Percentiles rank a stretch among this genome's conserved stretches.
Conservation (phyloP, 1,284 basidiomycete genomes). For the Cutaneotrichosporon cutaneum region DNA sequence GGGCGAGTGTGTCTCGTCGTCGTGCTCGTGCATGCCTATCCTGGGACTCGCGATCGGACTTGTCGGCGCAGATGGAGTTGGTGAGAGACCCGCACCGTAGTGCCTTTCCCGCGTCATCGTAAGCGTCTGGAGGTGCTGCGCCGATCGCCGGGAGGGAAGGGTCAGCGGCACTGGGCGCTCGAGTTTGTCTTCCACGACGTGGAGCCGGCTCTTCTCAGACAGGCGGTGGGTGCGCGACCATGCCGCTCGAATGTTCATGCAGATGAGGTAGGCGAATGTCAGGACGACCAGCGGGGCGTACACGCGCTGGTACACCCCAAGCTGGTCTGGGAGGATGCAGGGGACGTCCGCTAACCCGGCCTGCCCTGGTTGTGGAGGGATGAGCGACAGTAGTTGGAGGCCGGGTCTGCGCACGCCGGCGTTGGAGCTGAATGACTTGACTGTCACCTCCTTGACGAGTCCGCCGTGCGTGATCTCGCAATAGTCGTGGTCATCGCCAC, state of each 20-base stretch:
- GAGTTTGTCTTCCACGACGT: conserved; percentile 8
- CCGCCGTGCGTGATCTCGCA: conserved; percentile 68
- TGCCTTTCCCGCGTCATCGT: conserved; percentile 17
- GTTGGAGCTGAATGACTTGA: conserved; percentile 80
- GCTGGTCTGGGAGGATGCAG: conserved; percentile 70
- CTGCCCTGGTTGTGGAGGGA: conserved; percentile 53
- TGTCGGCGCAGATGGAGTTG: conserved; percentile 13
- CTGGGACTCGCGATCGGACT: conserved; percentile 23
- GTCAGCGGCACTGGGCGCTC: conserved; percentile 38
- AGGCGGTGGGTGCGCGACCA: conserved; percentile 20
- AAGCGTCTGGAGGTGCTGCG: conserved; percentile 30
- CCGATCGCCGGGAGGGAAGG: conserved; percentile 42
- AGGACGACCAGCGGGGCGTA: conserved; percentile 61
- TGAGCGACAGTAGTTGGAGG: conserved; percentile 77
- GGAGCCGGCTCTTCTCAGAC: background rate
- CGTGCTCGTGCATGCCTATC: conserved; percentile 6
- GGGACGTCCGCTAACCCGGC: conserved; percentile 58
- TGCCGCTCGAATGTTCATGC: conserved; percentile 44
- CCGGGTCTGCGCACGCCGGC: conserved; percentile 74
- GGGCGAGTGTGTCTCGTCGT: conserved; percentile 23
- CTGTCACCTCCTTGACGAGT: conserved; percentile 65
- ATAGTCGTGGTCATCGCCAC: conserved; percentile 85
- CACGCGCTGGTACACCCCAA: conserved; percentile 61
- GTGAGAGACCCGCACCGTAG: conserved; percentile 7
- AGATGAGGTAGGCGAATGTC: conserved; percentile 50